phyloP scores from a whole-genome alignment of 495 filamentous ascomycete genomes.

The Letharia columbiana region DNA sequence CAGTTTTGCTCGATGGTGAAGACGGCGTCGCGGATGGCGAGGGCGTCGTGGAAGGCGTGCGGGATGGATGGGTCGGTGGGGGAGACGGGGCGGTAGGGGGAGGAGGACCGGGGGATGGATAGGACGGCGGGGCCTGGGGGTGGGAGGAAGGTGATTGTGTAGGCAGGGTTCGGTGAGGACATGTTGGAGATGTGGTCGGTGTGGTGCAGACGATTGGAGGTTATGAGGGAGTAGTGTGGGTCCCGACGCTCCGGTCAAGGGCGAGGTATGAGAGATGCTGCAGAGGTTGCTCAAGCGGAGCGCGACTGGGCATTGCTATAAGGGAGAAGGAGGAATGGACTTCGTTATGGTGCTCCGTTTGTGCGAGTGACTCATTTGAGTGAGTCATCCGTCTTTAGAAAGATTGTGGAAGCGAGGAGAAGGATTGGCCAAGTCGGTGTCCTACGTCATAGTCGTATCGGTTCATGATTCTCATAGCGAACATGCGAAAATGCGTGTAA shows the following conservation, averaged over 20 bases:
- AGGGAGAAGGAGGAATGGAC: background rate
- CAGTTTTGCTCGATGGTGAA: slow-evolving; percentile 71
- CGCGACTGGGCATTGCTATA: background rate
- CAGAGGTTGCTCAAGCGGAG: background rate
- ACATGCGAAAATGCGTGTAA: too few relatives aligned
- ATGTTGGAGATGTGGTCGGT: background rate
- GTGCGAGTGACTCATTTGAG: too few relatives aligned
- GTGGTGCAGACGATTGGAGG: background rate
- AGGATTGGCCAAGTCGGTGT: too few relatives aligned
- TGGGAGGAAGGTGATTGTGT: slow-evolving; percentile 3
- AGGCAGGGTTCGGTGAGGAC: background rate
- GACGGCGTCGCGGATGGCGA: slow-evolving; percentile 66
- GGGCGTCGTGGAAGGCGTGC: slow-evolving; percentile 61
- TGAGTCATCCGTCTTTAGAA: too few relatives aligned
- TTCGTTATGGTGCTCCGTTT: too few relatives aligned
- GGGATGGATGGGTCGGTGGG: slow-evolving; percentile 40
- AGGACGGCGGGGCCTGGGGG: slow-evolving; percentile 16
- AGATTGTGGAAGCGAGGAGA: too few relatives aligned
- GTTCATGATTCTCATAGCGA: too few relatives aligned
- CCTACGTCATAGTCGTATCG: too few relatives aligned
- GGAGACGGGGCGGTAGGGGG: slow-evolving; percentile 18
- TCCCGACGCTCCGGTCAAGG: background rate
- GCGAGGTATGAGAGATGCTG: background rate
- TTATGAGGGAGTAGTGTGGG: background rate
- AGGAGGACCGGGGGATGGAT: slow-evolving; percentile 21